These are phyloP conservation scores for Alternaria sp. DNA, from an alignment of 2,329 filamentous ascomycete genomes.

Conservation along the genomic window DNA sequence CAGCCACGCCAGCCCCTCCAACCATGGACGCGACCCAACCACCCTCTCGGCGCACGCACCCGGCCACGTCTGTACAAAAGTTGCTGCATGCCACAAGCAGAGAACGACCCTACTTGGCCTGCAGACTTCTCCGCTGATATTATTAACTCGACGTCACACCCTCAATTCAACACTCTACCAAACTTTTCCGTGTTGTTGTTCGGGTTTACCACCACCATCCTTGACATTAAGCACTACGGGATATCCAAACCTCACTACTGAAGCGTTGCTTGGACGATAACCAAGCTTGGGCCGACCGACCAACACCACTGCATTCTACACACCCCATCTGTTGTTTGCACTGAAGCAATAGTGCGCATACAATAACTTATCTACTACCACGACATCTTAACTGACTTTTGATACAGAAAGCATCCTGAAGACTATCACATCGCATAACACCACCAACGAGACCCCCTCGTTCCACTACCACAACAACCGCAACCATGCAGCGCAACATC, in stretches of 20 bases:
- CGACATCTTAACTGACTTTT: slow-evolving; percentile 4
- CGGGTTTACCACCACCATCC: slow-evolving; percentile 1
- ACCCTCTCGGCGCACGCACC: slow-evolving; percentile 32
- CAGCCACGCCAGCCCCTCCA: slow-evolving; percentile 25
- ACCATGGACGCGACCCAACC: slow-evolving; percentile 33
- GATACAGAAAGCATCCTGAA: not conserved
- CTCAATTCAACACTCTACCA: not conserved
- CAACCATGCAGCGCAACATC: slow-evolving; percentile 61
- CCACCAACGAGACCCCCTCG: slow-evolving; percentile 2
- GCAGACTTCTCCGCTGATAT: slow-evolving; percentile 22
- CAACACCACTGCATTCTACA: slow-evolving; percentile 3
- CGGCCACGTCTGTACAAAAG: slow-evolving; percentile 42
- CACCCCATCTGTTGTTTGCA: not conserved
- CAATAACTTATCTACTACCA: not conserved
- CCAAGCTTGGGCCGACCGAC: slow-evolving; percentile 1
- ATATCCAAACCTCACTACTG: slow-evolving; percentile 1
- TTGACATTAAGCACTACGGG: not conserved
- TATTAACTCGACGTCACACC: not conserved
- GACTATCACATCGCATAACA: not conserved
- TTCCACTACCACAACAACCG: not conserved
- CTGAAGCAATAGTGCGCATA: slow-evolving; percentile 2
- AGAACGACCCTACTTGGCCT: slow-evolving; percentile 20
- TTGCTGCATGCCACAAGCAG: slow-evolving; percentile 32
- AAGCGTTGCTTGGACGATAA: slow-evolving; percentile 22
- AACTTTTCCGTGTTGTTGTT: not conserved